Evolutionary conservation across 371 early-diverging fungal species (phyloP).

Genomic region (Cokeromyces recurvatus): DNA sequence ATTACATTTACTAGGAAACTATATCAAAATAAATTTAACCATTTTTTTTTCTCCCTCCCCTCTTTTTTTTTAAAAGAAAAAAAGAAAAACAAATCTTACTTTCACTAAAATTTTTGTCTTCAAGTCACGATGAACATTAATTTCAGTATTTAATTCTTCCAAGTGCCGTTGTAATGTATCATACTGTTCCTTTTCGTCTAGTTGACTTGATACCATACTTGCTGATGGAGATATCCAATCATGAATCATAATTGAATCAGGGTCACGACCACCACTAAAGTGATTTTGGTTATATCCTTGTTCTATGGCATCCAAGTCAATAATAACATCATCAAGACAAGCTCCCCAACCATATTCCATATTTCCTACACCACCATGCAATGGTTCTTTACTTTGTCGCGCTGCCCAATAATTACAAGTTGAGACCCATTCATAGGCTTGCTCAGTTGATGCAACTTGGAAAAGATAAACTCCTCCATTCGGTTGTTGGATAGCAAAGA

Average conservation of each 20-base stretch:
- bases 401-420: constrained; percentile 95
- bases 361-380: constrained; percentile 79
- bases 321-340: constrained; percentile 41
- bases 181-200: constrained; percentile 34
- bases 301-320: constrained; percentile 23
- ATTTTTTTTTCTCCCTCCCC: background rate
- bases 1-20: constrained; percentile 52
- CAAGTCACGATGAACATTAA: constrained; percentile 38
- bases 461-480: constrained; percentile 84
- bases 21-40: background rate
- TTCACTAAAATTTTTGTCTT: constrained; percentile 37
- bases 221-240: constrained; percentile 38
- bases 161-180: constrained; percentile 28
- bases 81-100: constrained; percentile 18
- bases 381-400: constrained; percentile 80
- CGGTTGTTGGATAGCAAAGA: constrained; percentile 80
- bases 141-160: constrained; percentile 27
- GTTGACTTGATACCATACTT: constrained; percentile 30
- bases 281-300: constrained; percentile 4
- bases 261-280: constrained; percentile 12
- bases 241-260: constrained; percentile 25
- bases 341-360: constrained; percentile 92
- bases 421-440: constrained; percentile 78
- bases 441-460: constrained; percentile 66
- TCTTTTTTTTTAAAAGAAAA: no score